These are phyloP conservation scores for Irpex lacteus DNA, from an alignment of 1,284 basidiomycete species.

Conservation along the genomic window DNA sequence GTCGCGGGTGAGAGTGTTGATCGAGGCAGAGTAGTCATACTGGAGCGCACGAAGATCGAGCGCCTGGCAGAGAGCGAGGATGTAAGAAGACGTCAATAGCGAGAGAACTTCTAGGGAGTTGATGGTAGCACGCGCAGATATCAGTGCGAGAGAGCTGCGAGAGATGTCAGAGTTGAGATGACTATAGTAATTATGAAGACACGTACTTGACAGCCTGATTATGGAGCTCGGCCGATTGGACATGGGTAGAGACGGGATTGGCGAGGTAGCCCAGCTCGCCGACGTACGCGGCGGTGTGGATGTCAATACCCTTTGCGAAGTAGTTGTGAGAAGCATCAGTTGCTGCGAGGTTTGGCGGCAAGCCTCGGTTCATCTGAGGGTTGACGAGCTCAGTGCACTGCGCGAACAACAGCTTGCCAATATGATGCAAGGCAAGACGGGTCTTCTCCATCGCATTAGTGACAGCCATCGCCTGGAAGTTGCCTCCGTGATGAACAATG, in stretches of 20 bases:
- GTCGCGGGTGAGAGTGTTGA: slow-evolving; percentile 48
- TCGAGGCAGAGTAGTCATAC: slow-evolving; percentile 53
- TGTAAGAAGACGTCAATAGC: slow-evolving; percentile 70
- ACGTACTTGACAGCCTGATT: slow-evolving; percentile 83
- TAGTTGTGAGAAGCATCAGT: slow-evolving; percentile 84
- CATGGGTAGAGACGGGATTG: slow-evolving; percentile 81
- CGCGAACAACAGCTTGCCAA: slow-evolving; percentile 82
- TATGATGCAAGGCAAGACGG: slow-evolving; percentile 75
- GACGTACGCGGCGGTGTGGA: slow-evolving; percentile 78
- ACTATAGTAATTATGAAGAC: slow-evolving; percentile 4
- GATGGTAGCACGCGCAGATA: slow-evolving; percentile 77
- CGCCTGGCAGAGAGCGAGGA: slow-evolving; percentile 80
- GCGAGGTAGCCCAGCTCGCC: slow-evolving; percentile 82
- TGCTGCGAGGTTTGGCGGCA: slow-evolving; percentile 80
- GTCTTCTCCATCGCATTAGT: slow-evolving; percentile 90
- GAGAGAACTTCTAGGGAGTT: slow-evolving; percentile 75
- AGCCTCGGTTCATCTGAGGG: slow-evolving; percentile 78
- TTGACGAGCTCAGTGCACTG: slow-evolving; percentile 85
- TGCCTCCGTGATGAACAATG: slow-evolving; percentile 77
- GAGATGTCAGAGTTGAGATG: slow-evolving; percentile 9
- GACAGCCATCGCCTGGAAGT: slow-evolving; percentile 86
- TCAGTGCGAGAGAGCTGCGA: slow-evolving; percentile 72
- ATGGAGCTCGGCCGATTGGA: slow-evolving; percentile 86
- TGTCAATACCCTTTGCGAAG: slow-evolving; percentile 84
- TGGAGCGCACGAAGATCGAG: slow-evolving; percentile 76